Evolutionary conservation across 768 basidiomycete species (phyloP).

Genomic region (Collybiopsis luxurians): DNA sequence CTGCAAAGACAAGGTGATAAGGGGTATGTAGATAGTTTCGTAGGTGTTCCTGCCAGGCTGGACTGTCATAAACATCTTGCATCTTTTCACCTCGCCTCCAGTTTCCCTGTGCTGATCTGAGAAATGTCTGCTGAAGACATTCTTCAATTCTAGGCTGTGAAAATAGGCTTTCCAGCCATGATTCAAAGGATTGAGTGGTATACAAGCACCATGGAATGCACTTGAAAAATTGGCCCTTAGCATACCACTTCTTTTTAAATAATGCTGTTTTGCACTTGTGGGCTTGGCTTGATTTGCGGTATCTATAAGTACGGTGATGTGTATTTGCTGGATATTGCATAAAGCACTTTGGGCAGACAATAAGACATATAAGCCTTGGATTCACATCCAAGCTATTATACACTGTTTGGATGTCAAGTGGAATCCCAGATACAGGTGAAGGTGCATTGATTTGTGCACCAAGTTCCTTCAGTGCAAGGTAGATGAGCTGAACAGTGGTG

Average conservation of each 20-base stretch:
- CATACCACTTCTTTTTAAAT: slow-evolving; percentile 12
- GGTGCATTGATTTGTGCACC: not conserved
- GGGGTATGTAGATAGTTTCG: slow-evolving; percentile 10
- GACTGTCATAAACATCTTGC: slow-evolving; percentile 23
- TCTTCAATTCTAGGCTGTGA: slow-evolving; percentile 20
- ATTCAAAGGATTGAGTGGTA: slow-evolving; percentile 21
- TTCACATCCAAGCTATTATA: slow-evolving; percentile 3
- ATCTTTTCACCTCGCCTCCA: slow-evolving; percentile 9
- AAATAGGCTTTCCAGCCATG: slow-evolving; percentile 27
- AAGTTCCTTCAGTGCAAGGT: not conserved
- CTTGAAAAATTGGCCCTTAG: slow-evolving; percentile 15
- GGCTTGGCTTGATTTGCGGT: slow-evolving; percentile 14
- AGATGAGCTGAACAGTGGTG: not conserved
- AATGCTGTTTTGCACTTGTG: slow-evolving; percentile 17
- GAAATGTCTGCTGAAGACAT: slow-evolving; percentile 14
- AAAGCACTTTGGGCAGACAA: slow-evolving; percentile 19
- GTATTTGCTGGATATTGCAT: slow-evolving; percentile 8
- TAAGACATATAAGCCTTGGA: slow-evolving; percentile 1
- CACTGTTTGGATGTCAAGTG: slow-evolving; percentile 4
- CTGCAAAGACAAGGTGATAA: slow-evolving; percentile 22
- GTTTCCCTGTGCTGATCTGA: slow-evolving; percentile 4
- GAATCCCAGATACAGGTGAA: not conserved
- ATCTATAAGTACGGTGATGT: slow-evolving; percentile 16
- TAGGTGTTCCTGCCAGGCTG: slow-evolving; percentile 18
- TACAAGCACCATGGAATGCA: slow-evolving; percentile 19